A percentile compares a stretch with the other conserved stretches of the same genome.
These are phyloP conservation scores for Diaporthe ampelina DNA, from an alignment of 2,329 filamentous ascomycete genomes.

Conservation along the genomic window DNA sequence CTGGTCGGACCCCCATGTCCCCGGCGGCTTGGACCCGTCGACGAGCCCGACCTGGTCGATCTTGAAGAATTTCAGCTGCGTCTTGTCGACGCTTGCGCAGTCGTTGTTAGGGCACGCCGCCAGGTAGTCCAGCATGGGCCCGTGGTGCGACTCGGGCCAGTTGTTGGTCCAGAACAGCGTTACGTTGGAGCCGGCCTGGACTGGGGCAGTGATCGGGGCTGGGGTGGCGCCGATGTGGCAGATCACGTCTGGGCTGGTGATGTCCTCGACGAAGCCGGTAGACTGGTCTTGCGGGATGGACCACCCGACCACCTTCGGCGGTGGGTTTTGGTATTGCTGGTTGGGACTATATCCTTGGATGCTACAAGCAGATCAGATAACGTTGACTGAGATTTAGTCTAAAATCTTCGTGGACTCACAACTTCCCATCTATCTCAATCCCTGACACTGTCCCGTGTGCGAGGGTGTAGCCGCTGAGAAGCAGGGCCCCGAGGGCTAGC, in stretches of 20 bases:
- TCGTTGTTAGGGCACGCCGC: constrained; percentile 50
- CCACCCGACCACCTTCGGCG: constrained; percentile 49
- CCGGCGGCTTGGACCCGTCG: constrained; percentile 47
- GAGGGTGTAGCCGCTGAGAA: constrained; percentile 1
- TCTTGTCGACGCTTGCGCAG: constrained; percentile 52
- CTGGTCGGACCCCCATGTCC: constrained; percentile 54
- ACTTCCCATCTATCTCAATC: constrained; percentile 22
- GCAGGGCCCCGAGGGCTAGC: not conserved
- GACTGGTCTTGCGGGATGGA: constrained; percentile 49
- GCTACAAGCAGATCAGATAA: constrained; percentile 48
- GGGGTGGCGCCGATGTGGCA: constrained; percentile 49
- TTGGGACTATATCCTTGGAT: constrained; percentile 50
- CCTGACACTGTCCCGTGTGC: constrained; percentile 30
- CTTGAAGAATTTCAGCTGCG: constrained; percentile 52
- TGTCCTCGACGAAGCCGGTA: constrained; percentile 48
- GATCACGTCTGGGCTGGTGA: constrained; percentile 47
- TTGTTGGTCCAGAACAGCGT: constrained; percentile 48
- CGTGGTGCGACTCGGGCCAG: constrained; percentile 48
- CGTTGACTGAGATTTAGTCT: not conserved
- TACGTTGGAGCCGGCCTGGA: constrained; percentile 48
- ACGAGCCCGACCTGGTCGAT: constrained; percentile 52
- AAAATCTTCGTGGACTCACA: not conserved
- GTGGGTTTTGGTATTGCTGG: constrained; percentile 47
- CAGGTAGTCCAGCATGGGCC: constrained; percentile 56
- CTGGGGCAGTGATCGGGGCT: constrained; percentile 46